Evolutionary conservation across 768 basidiomycete species (phyloP), one percentile per base, ranked within the genome.

Genomic region (Mycena olivaceomarginata): DNA sequence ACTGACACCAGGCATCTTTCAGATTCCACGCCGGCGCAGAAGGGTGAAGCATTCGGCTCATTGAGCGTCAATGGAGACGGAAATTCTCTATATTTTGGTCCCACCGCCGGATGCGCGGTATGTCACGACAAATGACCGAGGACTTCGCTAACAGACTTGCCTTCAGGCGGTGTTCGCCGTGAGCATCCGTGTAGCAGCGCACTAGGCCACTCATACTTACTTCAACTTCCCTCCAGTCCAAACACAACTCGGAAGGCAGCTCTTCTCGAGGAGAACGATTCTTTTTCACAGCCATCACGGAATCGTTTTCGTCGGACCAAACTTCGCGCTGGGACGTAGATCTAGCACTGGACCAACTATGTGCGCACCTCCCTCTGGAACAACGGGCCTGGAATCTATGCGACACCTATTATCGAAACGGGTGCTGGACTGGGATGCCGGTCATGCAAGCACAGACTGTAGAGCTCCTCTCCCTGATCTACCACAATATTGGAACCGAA

Each of bases 1-100:
- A 46, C 40, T 5, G 22, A 48, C 13, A 45, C 51, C 12, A n/a
- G 37, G 10, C 63, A 22, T 48, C 45, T 68, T 6, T 6, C 31
- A 46, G 22, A 65, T 20, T 67, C 67, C 11, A 72, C 70, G 3
- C 66, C 74, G 1, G 46, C 81, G 8, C 82, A 77, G 16, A 77
- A 77, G 8, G 46, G 87, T 72, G 83, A 86, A 74, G 86, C 86
- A 18, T 81, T 87, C 40, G 91, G 91, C 3, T 90, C 91, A 1
- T 82, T 91, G 25, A 89, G 89, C n/a, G 85, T 91, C 46, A 66
- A 79, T 40, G 70, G 66, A 51, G 89, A 86, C 31, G 85, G 87
- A 43, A 89, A 90, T 13, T 83, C 86, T 76, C 86, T 90, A 10
- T 92, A 90, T 79, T 89, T 90, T 63, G 91, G 90, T 15, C 88